Base-by-base conservation (phyloP, 441 rosid species). In the Pelargonium australe region DNA sequence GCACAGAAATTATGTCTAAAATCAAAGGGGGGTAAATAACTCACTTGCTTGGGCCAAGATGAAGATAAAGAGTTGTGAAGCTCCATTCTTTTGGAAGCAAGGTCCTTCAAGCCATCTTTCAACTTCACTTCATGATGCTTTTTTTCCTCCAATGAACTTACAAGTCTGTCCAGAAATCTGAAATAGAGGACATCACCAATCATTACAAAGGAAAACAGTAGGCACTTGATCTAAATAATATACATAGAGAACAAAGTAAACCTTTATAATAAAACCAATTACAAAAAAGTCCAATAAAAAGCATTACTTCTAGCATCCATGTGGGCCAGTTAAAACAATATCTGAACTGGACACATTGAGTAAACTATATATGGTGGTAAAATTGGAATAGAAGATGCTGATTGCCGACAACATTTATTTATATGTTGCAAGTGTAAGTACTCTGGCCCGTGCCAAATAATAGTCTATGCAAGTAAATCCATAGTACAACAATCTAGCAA, bases 101-200 rank as follows among this genome's bases (percentile, higher is more conserved):
- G 73, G 66, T 89, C 95, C 82, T 89, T 92, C 82, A 92, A 80
- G 34, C 97, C 90, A 55, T 89, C 98, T 74, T 78, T 89, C 60
- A 92, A 76, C 83, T 85, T 95, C 79, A 81, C 79, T 77, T 89
- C 98, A 17, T 88, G 96, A 76, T 92, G 82, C 77, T 87, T 90
- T 81, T 92, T 95, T 75, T 87, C 99, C 76, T 95, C 97, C 80
- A 95, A 82, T 65, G 88, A 76, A 51, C 76, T 81, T 12, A 92
- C 95, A 60, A 92, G 82, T 84, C 98, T 92, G 74, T 92, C 97
- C 75, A 95, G 83, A 80, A 87, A 95, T 75, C 99, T 95, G 89
- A 31, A 72, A 70, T 34, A 67, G 76, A 40, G 14, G 66, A 66
- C 70, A 74, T 68, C 61, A 69, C 28, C 64, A 70, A 7, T 53